phyloP scores from a whole-genome alignment of 1,284 basidiomycete species.

The Papiliotrema laurentii region DNA sequence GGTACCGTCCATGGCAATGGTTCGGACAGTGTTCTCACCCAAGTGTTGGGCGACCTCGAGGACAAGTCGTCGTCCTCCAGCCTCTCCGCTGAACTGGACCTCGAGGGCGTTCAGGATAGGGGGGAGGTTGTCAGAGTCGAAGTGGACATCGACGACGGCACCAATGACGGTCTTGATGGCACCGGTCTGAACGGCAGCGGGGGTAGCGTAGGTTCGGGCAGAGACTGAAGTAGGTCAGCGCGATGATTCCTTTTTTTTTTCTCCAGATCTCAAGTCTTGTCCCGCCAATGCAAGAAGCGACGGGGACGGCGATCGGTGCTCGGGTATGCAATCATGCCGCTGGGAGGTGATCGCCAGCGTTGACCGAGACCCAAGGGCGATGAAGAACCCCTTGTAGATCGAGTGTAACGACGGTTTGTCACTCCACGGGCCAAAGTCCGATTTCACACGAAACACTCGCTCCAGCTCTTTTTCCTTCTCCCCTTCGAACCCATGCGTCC shows the following conservation, averaged over 20 bases:
- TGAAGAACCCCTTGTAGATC: too few species aligned
- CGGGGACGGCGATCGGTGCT: too few species aligned
- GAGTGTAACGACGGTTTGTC: too few species aligned
- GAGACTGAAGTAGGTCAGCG: conserved; percentile 12
- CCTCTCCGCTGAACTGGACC: conserved; percentile 68
- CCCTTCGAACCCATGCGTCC: background rate
- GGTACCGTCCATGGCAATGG: conserved; percentile 98
- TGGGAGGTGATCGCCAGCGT: too few species aligned
- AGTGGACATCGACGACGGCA: conserved; percentile 99
- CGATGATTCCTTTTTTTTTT: background rate
- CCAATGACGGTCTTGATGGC: conserved; percentile 91
- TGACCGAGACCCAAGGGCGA: too few species aligned
- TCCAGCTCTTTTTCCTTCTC: background rate
- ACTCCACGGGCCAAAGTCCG: background rate
- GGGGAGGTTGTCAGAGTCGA: conserved; percentile 83
- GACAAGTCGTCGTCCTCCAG: conserved; percentile 78
- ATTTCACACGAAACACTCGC: background rate
- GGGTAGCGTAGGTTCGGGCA: conserved; percentile 82
- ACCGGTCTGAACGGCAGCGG: conserved; percentile 66
- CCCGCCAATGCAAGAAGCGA: too few species aligned
- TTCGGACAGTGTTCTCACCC: conserved; percentile 97
- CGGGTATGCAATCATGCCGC: too few species aligned
- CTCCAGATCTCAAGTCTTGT: too few species aligned
- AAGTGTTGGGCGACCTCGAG: conserved; percentile 96
- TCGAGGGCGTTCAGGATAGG: conserved; percentile 97